Base-by-base conservation (phyloP, 768 basidiomycete species). In the Punctularia strigosozonata region DNA sequence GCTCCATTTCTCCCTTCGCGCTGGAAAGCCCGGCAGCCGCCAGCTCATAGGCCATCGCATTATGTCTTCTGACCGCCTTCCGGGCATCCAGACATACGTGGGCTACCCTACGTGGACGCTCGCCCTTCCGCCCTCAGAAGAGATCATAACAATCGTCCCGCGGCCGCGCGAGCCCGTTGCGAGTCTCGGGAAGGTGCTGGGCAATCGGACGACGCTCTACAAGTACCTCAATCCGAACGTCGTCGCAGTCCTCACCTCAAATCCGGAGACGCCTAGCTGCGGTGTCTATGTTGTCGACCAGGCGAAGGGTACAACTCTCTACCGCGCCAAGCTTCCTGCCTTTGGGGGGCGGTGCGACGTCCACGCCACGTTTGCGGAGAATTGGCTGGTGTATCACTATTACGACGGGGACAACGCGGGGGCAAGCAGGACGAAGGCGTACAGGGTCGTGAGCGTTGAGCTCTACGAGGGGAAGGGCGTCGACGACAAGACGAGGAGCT, bases 301-400 rank as follows among this genome's bases (percentile, higher is more conserved):
- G 1, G 72, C 71, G 34, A 88, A 86, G 47, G 92, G 92, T 1
- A 77, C 69, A 1, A 61, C 84, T 13, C 46, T 92, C 2, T 90
- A 92, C 56, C 70, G 73, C 30, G 66, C 69, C 2, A 61, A 63
- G 22, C 52, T 92, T 6, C 73, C 77, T 10, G 52, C 62, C 2
- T 52, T 44, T 38, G 60, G 52, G 25, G 61, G 41, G 6, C 54
- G 63, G 5, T 86, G 87, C 55, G 72, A 81, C 46, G 61, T 94
- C 14, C 73, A 81, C 47, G 74, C 76, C 15, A 59, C 64, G 3
- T 61, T 98, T 39, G 68, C 71, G 18, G 92, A 97, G 60, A 95
- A 98, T 54, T 95, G 92, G 91, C 55, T 98, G 31, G 81, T 90
- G 6, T 94, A 90, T 59, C 69, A 81, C 41, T 92, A 86, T 53